Base-by-base conservation (phyloP, 176 grass and related monocot genomes). In the Aegilops longissima region DNA sequence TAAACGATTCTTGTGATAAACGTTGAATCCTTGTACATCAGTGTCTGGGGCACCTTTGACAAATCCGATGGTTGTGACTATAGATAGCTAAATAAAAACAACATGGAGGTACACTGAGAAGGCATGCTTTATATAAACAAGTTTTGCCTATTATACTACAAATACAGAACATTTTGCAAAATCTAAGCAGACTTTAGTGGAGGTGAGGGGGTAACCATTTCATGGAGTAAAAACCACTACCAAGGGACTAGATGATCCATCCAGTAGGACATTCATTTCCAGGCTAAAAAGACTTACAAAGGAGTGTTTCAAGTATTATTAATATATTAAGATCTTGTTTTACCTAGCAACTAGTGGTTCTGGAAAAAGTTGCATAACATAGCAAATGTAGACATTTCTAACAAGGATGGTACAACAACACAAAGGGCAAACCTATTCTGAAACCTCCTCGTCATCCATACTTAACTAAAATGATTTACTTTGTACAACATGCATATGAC, bases 1-100 rank as follows among this genome's bases (percentile, higher is more conserved):
- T 80, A 98, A 83, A 75, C 96, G 92, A 82, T 98, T 98, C 80
- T 96, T 98, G 90, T 98, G 96, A 77, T 98, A 98, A 58, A 98
- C 88, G 66, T 98, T 98, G 78, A 92, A 98, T 52, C 96, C 96
- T 80, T 98, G 93, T 77, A 98, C 91, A 88, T 96, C 94, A 81
- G 95, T 83, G 23, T 94, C 88, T 54, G 96, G 96, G 83, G 96
- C 93, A 75, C 96, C 96, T 91, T 94, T 95, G 44, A 94, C 82
- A 94, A 92, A 98, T 42, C 96, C 96, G 59, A 98, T 90, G 52
- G 96, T 98, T 23, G 96, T 98, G 33, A 98, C 83, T 84, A 91
- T 82, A 63, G 88, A 85, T 71, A 70, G 62, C 96, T 98, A 73
- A 85, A 84, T 85, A 52, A 36, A 67, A 83, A 86, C 35, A 85